Conservation (phyloP, 208 protist genomes). For the Spongospora subterranea region DNA sequence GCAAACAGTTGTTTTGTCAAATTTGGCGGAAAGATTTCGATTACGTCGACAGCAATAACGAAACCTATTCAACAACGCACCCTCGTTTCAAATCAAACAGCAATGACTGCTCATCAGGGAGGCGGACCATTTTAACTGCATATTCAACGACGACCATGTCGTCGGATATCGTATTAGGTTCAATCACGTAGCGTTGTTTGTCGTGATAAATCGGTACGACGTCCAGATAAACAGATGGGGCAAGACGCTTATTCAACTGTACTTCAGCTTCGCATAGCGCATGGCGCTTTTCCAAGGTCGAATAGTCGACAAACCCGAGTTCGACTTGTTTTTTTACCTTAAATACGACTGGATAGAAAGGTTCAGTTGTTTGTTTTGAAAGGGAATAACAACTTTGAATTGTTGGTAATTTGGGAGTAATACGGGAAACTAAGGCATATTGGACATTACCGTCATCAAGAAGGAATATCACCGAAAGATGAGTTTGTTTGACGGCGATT, state of each 20-base stretch:
- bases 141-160: conserved; percentile 8
- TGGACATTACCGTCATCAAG: conserved; percentile 21
- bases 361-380: no score
- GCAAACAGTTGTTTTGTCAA: background rate
- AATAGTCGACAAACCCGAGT: conserved; percentile 42
- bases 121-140: conserved; percentile 33
- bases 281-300: conserved; percentile 15
- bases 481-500: conserved; percentile 14
- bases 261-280: conserved; percentile 6
- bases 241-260: background rate
- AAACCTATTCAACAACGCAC: background rate
- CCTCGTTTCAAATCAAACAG: background rate
- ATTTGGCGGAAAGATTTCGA: background rate
- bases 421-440: background rate
- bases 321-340: conserved; percentile 4
- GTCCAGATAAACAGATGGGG: conserved; percentile 28
- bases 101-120: background rate
- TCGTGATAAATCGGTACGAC: background rate
- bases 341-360: background rate
- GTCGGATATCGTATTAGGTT: background rate
- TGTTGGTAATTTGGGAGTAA: no score
- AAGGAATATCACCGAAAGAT: conserved; percentile 27
- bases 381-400: no score
- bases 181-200: background rate
- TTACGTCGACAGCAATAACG: no score